Conservation (phyloP, 129 eudicot species). For the Deinandra increscens region DNA sequence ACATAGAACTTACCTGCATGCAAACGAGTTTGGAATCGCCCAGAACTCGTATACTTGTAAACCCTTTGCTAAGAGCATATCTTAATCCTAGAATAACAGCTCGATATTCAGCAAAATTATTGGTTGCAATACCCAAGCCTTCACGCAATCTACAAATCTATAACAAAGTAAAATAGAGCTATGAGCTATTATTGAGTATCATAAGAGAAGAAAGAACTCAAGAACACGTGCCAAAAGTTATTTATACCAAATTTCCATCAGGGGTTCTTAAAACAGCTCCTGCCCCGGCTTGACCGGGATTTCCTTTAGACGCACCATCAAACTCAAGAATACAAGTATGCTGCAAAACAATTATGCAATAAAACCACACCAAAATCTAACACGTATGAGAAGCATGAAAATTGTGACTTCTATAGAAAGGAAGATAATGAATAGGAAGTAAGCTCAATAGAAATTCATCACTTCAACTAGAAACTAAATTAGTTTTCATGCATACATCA, state of each 20-base stretch:
- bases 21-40: slow-evolving; percentile 98
- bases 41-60: slow-evolving; percentile 68
- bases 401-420: slow-evolving; percentile 8
- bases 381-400: background rate
- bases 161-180: slow-evolving; percentile 5
- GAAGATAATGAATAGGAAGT: background rate
- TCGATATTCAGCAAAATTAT: slow-evolving; percentile 90
- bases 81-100: slow-evolving; percentile 83
- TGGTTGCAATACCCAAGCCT: slow-evolving; percentile 88
- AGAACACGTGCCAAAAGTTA: background rate
- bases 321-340: slow-evolving; percentile 81
- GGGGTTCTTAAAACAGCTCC: slow-evolving; percentile 81
- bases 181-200: slow-evolving; percentile 2
- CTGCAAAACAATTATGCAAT: slow-evolving; percentile 40
- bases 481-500: slow-evolving; percentile 8
- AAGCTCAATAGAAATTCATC: background rate
- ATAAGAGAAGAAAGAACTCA: background rate
- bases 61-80: slow-evolving; percentile 83
- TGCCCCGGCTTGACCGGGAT: slow-evolving; percentile 99
- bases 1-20: slow-evolving; percentile 67
- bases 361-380: background rate
- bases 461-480: background rate
- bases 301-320: slow-evolving; percentile 99
- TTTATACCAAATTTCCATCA: slow-evolving; percentile 68
- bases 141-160: slow-evolving; percentile 90